phyloP scores from a whole-genome alignment of 2,329 filamentous ascomycete species.

The Phialophora macrospora region DNA sequence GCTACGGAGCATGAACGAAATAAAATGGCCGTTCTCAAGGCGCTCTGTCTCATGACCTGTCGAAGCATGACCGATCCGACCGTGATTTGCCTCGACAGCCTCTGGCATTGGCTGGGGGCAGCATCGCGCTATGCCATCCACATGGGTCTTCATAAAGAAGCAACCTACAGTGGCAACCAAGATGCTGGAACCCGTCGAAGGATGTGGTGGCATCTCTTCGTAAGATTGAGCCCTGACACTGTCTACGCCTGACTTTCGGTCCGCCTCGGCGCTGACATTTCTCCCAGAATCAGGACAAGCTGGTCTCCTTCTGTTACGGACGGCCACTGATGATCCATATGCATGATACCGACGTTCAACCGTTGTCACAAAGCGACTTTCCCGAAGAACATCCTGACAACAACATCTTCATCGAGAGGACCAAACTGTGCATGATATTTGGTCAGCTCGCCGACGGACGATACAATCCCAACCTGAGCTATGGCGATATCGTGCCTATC shows the following conservation, averaged over 20 bases:
- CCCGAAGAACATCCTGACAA: constrained; percentile 23
- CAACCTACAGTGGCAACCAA: constrained; percentile 24
- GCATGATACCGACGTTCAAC: constrained; percentile 27
- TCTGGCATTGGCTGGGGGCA: too few relatives aligned
- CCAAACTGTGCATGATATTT: constrained; percentile 90
- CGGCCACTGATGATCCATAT: constrained; percentile 22
- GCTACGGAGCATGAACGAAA: constrained; percentile 25
- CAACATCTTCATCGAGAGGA: constrained; percentile 28
- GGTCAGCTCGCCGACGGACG: constrained; percentile 22
- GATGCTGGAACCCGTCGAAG: constrained; percentile 24
- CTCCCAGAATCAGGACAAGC: constrained; percentile 28
- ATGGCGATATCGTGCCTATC: too few relatives aligned
- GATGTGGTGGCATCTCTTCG: constrained; percentile 30
- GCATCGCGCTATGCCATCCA: too few relatives aligned
- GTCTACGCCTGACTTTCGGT: constrained; percentile 8
- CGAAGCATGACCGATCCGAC: too few relatives aligned
- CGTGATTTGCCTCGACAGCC: too few relatives aligned
- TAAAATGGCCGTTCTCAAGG: constrained; percentile 13
- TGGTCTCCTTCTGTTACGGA: constrained; percentile 28
- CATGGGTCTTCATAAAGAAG: constrained; percentile 1
- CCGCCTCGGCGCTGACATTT: constrained; percentile 21
- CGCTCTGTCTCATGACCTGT: too few relatives aligned
- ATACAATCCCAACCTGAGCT: constrained; percentile 17
- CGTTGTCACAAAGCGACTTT: constrained; percentile 24
- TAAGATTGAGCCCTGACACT: constrained; percentile 8